A percentile compares a stretch with the other conserved stretches of the same genome.
Conservation (phyloP, 371 early-diverging fungal species). For the Sanchytrium tribonematis region DNA sequence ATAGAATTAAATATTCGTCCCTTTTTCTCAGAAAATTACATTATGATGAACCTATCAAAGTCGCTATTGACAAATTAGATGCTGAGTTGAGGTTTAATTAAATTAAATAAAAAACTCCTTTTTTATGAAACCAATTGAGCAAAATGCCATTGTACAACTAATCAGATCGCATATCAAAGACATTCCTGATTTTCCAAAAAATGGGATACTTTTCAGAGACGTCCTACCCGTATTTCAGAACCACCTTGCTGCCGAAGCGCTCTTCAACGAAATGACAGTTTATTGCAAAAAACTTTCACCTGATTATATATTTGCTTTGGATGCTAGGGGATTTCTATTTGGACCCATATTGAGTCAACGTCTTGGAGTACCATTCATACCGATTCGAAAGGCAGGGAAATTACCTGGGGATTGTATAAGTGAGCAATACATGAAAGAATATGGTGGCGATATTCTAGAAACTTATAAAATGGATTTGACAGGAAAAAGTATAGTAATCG, state of each 20-base stretch:
- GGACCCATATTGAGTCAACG: slow-evolving; percentile 54
- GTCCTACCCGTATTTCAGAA: slow-evolving; percentile 86
- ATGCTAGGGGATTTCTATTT: slow-evolving; percentile 38
- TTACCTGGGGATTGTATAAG: slow-evolving; percentile 46
- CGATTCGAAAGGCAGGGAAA: slow-evolving; percentile 84
- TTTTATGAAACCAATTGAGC: background rate
- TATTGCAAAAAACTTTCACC: slow-evolving; percentile 37
- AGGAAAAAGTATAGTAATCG: slow-evolving; percentile 58
- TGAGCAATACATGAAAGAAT: slow-evolving; percentile 68
- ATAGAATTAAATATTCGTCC: background rate
- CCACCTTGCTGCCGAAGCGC: slow-evolving; percentile 62
- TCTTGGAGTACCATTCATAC: slow-evolving; percentile 67
- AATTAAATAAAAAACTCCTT: background rate
- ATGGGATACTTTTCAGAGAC: slow-evolving; percentile 52
- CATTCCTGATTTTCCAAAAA: slow-evolving; percentile 1
- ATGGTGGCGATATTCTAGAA: slow-evolving; percentile 37
- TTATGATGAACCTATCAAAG: background rate
- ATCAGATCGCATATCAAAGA: background rate
- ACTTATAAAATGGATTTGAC: slow-evolving; percentile 51
- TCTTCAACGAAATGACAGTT: slow-evolving; percentile 55
- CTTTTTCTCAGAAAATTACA: background rate
- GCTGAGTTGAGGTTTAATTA: background rate
- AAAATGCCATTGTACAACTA: too few species aligned
- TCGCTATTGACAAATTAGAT: background rate
- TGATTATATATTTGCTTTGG: slow-evolving; percentile 68